Conservation (phyloP, 2,329 filamentous ascomycete genomes). For the Colletotrichum sp. region DNA sequence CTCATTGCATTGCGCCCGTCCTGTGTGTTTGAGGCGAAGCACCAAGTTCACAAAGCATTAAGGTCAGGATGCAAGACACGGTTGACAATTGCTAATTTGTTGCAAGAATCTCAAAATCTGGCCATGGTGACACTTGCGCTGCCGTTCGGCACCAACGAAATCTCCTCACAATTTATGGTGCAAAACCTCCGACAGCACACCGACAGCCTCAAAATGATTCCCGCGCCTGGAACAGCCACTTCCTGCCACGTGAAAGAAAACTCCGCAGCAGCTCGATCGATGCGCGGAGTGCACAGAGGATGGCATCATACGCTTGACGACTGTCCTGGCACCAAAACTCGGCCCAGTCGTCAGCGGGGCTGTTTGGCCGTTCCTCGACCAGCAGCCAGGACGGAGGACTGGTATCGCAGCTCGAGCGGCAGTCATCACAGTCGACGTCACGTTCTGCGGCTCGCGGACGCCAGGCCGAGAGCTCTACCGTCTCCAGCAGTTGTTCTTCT, state of each 20-base stretch:
- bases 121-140: neutral
- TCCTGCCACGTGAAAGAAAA: neutral
- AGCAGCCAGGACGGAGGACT: neutral
- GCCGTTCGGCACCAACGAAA: neutral
- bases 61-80: neutral
- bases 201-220: neutral
- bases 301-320: neutral
- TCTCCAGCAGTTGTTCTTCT: neutral
- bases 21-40: neutral
- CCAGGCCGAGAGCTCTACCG: neutral
- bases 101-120: neutral
- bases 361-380: neutral
- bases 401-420: neutral
- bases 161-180: neutral
- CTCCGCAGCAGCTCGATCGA: neutral
- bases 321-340: neutral
- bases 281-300: neutral
- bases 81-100: accelerated
- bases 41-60: neutral
- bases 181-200: neutral
- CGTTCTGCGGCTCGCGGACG: neutral
- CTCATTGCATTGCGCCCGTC: neutral
- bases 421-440: neutral
- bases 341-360: neutral
- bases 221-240: neutral